Evolutionary conservation across 495 filamentous ascomycete species (phyloP).

Genomic region (Lepidopterella palustris): DNA sequence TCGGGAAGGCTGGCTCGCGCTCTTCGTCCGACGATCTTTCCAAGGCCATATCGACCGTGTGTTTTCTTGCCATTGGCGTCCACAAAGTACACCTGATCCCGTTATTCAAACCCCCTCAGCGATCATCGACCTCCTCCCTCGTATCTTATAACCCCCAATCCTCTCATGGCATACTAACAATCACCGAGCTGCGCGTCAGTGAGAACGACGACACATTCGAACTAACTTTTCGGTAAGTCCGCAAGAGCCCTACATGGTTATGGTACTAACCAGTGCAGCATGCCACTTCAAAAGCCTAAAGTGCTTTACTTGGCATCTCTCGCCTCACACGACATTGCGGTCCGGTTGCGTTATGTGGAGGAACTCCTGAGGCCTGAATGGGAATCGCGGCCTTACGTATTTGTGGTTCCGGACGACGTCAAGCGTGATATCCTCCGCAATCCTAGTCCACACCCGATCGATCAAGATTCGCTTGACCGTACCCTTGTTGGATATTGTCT

Average conservation of each 20-base stretch:
- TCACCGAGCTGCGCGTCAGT: slow-evolving; percentile 61
- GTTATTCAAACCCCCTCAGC: slow-evolving; percentile 54
- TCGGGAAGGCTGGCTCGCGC: slow-evolving; percentile 49
- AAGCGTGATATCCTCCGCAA: slow-evolving; percentile 54
- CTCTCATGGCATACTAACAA: slow-evolving; percentile 68
- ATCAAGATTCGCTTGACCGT: slow-evolving; percentile 71
- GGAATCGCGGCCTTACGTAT: slow-evolving; percentile 62
- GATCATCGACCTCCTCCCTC: slow-evolving; percentile 49
- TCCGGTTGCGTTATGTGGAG: slow-evolving; percentile 63
- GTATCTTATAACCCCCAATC: slow-evolving; percentile 43
- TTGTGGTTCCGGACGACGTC: slow-evolving; percentile 56
- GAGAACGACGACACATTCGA: slow-evolving; percentile 79
- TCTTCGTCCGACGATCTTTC: slow-evolving; percentile 73
- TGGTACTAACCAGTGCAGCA: slow-evolving; percentile 36
- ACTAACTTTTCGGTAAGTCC: slow-evolving; percentile 66
- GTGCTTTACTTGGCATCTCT: slow-evolving; percentile 73
- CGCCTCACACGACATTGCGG: slow-evolving; percentile 68
- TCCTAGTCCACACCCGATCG: slow-evolving; percentile 57
- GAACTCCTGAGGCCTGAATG: slow-evolving; percentile 78
- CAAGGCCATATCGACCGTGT: slow-evolving; percentile 63
- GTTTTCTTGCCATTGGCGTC: slow-evolving; percentile 78
- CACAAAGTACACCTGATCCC: slow-evolving; percentile 79
- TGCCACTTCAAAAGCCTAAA: slow-evolving; percentile 57
- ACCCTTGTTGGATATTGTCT: slow-evolving; percentile 83
- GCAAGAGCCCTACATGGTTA: neutral